Evolutionary conservation across 108 stramenopile genomes (phyloP).

Genomic region (Cyclostephanos tholiformis): DNA sequence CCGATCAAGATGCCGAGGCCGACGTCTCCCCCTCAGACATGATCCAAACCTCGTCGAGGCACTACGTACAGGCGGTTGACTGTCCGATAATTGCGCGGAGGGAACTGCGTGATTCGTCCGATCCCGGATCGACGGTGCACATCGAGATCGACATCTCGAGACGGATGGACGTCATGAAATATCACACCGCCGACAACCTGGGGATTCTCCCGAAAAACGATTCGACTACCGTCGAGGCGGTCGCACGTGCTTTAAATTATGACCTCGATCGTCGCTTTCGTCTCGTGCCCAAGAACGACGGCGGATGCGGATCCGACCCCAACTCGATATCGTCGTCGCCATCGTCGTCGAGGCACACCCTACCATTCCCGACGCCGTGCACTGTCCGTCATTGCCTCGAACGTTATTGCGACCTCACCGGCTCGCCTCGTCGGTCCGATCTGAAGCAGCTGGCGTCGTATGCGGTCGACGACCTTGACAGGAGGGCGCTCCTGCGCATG

Average conservation of each 20-base stretch:
- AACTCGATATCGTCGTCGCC: slow-evolving; percentile 22
- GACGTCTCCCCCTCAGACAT: slow-evolving; percentile 24
- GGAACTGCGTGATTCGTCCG: slow-evolving; percentile 78
- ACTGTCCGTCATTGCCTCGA: slow-evolving; percentile 87
- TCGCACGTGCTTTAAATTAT: slow-evolving; percentile 69
- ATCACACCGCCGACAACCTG: slow-evolving; percentile 96
- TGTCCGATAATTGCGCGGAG: slow-evolving; percentile 65
- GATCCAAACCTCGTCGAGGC: slow-evolving; percentile 73
- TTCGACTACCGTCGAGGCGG: slow-evolving; percentile 60
- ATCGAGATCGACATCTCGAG: slow-evolving; percentile 91
- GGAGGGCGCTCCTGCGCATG: slow-evolving; percentile 74
- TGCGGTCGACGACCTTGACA: slow-evolving; percentile 76
- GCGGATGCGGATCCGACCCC: neutral
- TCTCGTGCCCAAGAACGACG: slow-evolving; percentile 24
- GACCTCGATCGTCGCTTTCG: slow-evolving; percentile 66
- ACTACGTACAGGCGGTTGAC: slow-evolving; percentile 79
- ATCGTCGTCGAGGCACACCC: slow-evolving; percentile 72
- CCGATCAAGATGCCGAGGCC: slow-evolving; percentile 5
- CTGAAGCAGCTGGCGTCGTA: slow-evolving; percentile 87
- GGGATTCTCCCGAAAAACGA: slow-evolving; percentile 91
- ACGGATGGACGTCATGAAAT: slow-evolving; percentile 51
- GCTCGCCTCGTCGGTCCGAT: slow-evolving; percentile 83
- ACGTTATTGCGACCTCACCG: slow-evolving; percentile 89
- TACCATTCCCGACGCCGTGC: slow-evolving; percentile 92
- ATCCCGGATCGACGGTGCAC: slow-evolving; percentile 91